Percentiles rank a stretch among this genome's conserved stretches.
phyloP scores from a whole-genome alignment of 148 eudicot genomes.

The Persicaria tinctoria region DNA sequence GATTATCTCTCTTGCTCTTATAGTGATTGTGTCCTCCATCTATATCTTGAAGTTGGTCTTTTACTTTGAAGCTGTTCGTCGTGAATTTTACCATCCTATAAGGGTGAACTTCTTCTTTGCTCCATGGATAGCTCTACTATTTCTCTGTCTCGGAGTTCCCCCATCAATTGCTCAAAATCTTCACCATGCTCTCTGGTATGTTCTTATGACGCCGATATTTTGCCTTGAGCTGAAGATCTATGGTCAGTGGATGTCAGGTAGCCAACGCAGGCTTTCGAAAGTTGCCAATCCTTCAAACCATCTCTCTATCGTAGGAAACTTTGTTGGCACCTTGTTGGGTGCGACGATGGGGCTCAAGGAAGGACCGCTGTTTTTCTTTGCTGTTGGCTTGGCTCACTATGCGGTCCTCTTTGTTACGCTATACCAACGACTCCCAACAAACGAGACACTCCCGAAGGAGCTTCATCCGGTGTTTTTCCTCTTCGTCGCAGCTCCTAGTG shows the following conservation, averaged over 20 bases:
- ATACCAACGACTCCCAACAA: slow-evolving; percentile 88
- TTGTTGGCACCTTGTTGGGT: slow-evolving; percentile 82
- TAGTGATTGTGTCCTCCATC: slow-evolving; percentile 28
- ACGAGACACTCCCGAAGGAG: slow-evolving; percentile 85
- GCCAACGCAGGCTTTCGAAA: slow-evolving; percentile 78
- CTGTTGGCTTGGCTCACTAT: slow-evolving; percentile 88
- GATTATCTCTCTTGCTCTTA: slow-evolving; percentile 48
- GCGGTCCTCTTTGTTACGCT: slow-evolving; percentile 77
- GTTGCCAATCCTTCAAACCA: slow-evolving; percentile 93
- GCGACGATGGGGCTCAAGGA: slow-evolving; percentile 86
- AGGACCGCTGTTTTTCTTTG: slow-evolving; percentile 89
- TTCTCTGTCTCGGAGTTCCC: slow-evolving; percentile 68
- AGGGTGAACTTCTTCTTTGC: slow-evolving; percentile 94
- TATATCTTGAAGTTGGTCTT: slow-evolving; percentile 55
- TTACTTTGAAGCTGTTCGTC: slow-evolving; percentile 90
- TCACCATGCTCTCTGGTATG: slow-evolving; percentile 54
- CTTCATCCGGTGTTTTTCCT: slow-evolving; percentile 96
- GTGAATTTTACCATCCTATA: slow-evolving; percentile 86
- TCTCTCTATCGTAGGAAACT: slow-evolving; percentile 75
- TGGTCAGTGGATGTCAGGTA: slow-evolving; percentile 99
- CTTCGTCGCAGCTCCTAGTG: slow-evolving; percentile 91
- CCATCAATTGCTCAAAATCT: slow-evolving; percentile 35
- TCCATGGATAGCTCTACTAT: slow-evolving; percentile 63
- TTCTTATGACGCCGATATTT: slow-evolving; percentile 71
- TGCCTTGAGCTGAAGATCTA: slow-evolving; percentile 77